Base-by-base conservation (phyloP, 1,284 basidiomycete species). In the Peniophora sp. region DNA sequence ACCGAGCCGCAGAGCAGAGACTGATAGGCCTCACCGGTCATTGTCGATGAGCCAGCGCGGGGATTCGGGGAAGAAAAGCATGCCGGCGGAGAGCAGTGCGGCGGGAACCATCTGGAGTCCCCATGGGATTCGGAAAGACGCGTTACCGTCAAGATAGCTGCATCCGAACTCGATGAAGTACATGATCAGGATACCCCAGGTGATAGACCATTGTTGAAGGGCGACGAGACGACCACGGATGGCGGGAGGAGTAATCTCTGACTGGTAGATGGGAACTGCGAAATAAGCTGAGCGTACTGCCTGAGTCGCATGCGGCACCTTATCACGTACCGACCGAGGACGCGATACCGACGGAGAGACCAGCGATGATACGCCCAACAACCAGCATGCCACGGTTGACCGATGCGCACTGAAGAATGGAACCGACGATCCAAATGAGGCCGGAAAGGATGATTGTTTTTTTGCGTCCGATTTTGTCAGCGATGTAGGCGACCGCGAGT, bases 21-120 rank as follows among this genome's bases (percentile, higher is more conserved):
- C 51, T 20, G 12, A 36, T 18, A 5, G 32, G 3, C 61, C 69
- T 35, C 51, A 76, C 76, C 72, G 71, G 55, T 70, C 70, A 50
- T 80, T 71, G 59, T 88, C 85, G 51, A 87, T 66, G 42, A 88
- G 73, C 76, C 77, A 88, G 61, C 85, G 75, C 11, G 84, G 83
- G 47, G 74, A 76, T 60, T 85, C 81, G 0, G 83, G 83, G 73
- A 86, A 83, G 52, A 73, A 44, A 39, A 49, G 18, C 37, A 49
- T 42, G 18, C 48, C 48, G 24, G 32, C 9, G 14, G 48, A 37
- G 20, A 49, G 27, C 2, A 49, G 11, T 24, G 42, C 17, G 14
- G 35, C 48, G 37, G 48, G 48, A 23, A 49, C 32, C 39, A 49
- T 42, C 24, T 49, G 48, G 9, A 49, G 48, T 32, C 48, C 48